These are phyloP conservation scores for Kwoniella sp. DNA, from an alignment of 768 basidiomycete species.

Conservation along the genomic window DNA sequence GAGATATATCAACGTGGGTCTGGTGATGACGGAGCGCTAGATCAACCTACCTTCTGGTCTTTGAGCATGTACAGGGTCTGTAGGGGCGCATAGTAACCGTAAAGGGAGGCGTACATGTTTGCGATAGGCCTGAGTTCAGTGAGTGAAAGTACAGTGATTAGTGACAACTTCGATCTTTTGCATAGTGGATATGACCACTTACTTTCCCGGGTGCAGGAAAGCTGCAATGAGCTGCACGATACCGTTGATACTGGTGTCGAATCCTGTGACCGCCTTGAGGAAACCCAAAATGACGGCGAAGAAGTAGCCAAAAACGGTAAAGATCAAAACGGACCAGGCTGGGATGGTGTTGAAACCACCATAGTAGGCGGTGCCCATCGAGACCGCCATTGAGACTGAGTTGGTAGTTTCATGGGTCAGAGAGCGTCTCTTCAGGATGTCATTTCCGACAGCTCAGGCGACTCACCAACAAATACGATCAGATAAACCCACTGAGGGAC, in stretches of 20 bases:
- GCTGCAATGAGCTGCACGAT: constrained; percentile 62
- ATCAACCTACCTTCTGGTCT: not conserved
- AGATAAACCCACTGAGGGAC: constrained; percentile 16
- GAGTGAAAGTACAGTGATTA: too few species aligned
- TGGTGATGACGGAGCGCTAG: not conserved
- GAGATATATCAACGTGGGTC: not conserved
- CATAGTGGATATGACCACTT: constrained; percentile 33
- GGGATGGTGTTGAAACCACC: constrained; percentile 55
- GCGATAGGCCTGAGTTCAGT: constrained; percentile 65
- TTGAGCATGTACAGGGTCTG: constrained; percentile 13
- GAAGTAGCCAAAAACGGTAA: constrained; percentile 36
- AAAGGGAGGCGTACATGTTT: constrained; percentile 68
- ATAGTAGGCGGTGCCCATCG: constrained; percentile 59
- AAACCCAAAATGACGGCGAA: constrained; percentile 61
- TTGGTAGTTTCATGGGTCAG: too few species aligned
- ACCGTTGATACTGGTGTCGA: constrained; percentile 62
- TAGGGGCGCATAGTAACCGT: constrained; percentile 58
- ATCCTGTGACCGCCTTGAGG: constrained; percentile 63
- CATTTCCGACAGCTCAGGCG: not conserved
- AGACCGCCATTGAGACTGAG: constrained; percentile 57
- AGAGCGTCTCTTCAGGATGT: not conserved
- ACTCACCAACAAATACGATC: constrained; percentile 7
- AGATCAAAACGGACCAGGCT: constrained; percentile 40
- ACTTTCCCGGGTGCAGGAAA: constrained; percentile 64
- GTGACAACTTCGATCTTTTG: not conserved